Evolutionary conservation across 495 filamentous ascomycete species (phyloP).

Genomic region (Trichoderma asperelloides): DNA sequence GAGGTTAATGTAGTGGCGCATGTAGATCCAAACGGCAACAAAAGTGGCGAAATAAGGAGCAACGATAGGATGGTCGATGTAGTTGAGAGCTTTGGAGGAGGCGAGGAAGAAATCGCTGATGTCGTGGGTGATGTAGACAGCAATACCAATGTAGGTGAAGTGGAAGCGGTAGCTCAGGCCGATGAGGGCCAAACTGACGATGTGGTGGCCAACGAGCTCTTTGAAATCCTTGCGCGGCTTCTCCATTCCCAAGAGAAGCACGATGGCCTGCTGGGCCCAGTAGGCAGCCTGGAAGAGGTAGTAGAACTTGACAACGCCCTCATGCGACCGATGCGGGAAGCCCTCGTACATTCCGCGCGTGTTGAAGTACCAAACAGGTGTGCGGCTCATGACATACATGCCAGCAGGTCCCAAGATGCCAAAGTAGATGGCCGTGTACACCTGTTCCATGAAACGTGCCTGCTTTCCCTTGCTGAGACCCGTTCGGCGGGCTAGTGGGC

Average conservation of each 20-base stretch:
- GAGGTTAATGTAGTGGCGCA: constrained; percentile 86
- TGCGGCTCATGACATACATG: constrained; percentile 83
- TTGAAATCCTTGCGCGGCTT: constrained; percentile 94
- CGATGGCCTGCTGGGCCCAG: constrained; percentile 93
- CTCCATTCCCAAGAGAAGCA: constrained; percentile 81
- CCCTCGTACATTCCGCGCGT: constrained; percentile 80
- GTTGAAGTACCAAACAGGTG: constrained; percentile 98
- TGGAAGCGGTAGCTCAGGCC: constrained; percentile 90
- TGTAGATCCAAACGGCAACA: constrained; percentile 79
- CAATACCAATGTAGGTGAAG: constrained; percentile 95
- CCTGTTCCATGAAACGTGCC: constrained; percentile 92
- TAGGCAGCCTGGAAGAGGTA: constrained; percentile 93
- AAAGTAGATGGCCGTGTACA: constrained; percentile 97
- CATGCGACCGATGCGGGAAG: constrained; percentile 83
- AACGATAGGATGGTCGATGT: constrained; percentile 69
- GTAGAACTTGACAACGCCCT: constrained; percentile 87
- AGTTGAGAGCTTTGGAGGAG: constrained; percentile 90
- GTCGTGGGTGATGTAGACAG: constrained; percentile 94
- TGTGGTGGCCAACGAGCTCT: constrained; percentile 89
- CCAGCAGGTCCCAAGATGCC: constrained; percentile 75
- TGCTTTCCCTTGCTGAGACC: constrained; percentile 76
- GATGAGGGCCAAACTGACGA: constrained; percentile 86
- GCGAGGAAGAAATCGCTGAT: constrained; percentile 96
- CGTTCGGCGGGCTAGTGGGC: constrained; percentile 60
- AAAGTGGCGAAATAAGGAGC: constrained; percentile 80